Percentiles rank a stretch among this genome's conserved stretches.
phyloP scores from a whole-genome alignment of 768 basidiomycete species.

The Tylopilus plumbeoviolaceoides region DNA sequence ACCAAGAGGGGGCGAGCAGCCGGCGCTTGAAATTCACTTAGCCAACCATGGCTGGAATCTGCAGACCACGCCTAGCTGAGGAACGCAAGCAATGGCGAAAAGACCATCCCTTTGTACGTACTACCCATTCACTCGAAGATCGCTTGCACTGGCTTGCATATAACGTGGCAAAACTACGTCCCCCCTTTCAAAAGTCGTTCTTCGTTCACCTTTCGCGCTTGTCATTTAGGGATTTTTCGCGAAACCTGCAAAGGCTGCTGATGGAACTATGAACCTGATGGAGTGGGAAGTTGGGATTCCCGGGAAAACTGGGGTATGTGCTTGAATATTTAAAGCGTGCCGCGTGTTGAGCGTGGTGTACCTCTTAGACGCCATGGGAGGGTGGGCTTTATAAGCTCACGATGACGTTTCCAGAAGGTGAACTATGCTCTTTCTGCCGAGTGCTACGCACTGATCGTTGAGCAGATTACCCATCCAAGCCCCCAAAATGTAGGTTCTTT shows the following conservation, averaged over 20 bases:
- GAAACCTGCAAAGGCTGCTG: conserved; percentile 82
- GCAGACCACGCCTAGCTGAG: conserved; percentile 87
- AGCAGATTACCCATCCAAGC: conserved; percentile 90
- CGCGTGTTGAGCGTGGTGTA: conserved; percentile 12
- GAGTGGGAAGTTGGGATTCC: conserved; percentile 99
- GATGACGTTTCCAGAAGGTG: conserved; percentile 97
- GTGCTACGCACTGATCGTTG: conserved; percentile 9
- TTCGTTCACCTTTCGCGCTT: conserved; percentile 5
- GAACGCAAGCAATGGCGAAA: conserved; percentile 99
- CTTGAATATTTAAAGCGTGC: conserved; percentile 4
- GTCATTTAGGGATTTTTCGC: conserved; percentile 88
- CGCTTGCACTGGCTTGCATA: conserved; percentile 1
- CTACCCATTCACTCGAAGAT: neutral
- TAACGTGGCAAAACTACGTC: neutral
- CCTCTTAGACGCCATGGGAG: conserved; percentile 88
- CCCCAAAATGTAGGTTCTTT: conserved; percentile 74
- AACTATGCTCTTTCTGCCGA: conserved; percentile 4
- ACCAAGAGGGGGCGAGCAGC: neutral
- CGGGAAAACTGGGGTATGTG: conserved; percentile 79
- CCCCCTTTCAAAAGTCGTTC: neutral
- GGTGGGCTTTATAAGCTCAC: conserved; percentile 90
- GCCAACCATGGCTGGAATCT: conserved; percentile 74
- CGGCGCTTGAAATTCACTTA: neutral
- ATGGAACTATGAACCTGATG: conserved; percentile 95
- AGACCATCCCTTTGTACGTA: conserved; percentile 94